Evolutionary conservation across 2,329 filamentous ascomycete species (phyloP).

Genomic region (Ceratocystis albifundus): DNA sequence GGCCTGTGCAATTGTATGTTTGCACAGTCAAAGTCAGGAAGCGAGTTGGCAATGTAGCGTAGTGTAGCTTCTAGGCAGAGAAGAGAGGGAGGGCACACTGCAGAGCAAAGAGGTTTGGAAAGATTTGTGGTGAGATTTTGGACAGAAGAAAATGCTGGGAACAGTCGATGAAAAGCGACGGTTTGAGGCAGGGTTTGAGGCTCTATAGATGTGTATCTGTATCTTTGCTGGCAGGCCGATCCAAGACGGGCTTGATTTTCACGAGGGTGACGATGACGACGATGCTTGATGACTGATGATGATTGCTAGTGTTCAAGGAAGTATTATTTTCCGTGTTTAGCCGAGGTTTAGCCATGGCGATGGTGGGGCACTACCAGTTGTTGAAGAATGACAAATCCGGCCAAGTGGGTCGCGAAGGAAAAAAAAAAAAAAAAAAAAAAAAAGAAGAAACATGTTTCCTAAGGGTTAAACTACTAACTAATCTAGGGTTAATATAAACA

Average conservation of each 20-base stretch:
- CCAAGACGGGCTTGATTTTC: background rate
- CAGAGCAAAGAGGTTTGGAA: background rate
- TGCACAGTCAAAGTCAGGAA: constrained; percentile 16
- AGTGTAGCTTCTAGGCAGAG: background rate
- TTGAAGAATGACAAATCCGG: background rate
- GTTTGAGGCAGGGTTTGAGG: background rate
- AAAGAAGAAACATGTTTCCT: background rate
- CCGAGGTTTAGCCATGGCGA: background rate
- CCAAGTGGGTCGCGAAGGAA: background rate
- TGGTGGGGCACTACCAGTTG: background rate
- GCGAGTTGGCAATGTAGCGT: background rate
- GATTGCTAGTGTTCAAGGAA: background rate
- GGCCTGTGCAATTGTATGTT: constrained; percentile 5
- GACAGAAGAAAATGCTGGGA: too few species aligned
- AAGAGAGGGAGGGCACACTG: background rate
- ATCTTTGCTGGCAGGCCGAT: too few species aligned
- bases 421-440: background rate
- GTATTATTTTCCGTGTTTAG: background rate
- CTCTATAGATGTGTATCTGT: background rate
- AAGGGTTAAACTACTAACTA: too few species aligned
- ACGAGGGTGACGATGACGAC: background rate
- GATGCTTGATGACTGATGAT: background rate
- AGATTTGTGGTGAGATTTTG: background rate
- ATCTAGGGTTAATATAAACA: too few species aligned
- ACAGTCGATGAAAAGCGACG: background rate